A percentile compares a stretch with the other conserved stretches of the same genome.
phyloP scores from a whole-genome alignment of 1,284 basidiomycete genomes.

The Sporisorium graminicola region DNA sequence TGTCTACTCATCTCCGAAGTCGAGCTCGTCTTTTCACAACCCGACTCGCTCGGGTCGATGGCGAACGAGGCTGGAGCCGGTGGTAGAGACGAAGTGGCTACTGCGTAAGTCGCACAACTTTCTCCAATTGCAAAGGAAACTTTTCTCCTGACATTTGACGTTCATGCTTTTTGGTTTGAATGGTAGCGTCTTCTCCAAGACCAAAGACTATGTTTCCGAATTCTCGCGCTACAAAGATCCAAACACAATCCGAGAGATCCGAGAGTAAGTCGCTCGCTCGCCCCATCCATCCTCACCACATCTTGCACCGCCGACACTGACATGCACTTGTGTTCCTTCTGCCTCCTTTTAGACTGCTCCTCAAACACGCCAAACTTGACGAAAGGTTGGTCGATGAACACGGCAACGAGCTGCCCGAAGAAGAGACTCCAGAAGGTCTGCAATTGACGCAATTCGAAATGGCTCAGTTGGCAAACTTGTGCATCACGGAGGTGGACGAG shows the following conservation, averaged over 20 bases:
- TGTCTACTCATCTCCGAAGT: constrained; percentile 91
- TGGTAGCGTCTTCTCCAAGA: constrained; percentile 87
- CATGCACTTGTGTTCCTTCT: constrained; percentile 4
- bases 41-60: constrained; percentile 74
- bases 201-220: constrained; percentile 88
- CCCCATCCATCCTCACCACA: background rate
- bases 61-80: constrained; percentile 69
- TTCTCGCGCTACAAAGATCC: constrained; percentile 90
- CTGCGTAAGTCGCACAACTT: constrained; percentile 66
- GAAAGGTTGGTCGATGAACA: constrained; percentile 46
- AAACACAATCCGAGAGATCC: constrained; percentile 85
- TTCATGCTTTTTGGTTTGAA: background rate
- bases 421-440: constrained; percentile 74
- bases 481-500: constrained; percentile 87
- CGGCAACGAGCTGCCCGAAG: constrained; percentile 31
- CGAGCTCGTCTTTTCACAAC: constrained; percentile 83
- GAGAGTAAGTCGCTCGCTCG: constrained; percentile 77
- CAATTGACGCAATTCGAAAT: constrained; percentile 89
- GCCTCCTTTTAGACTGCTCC: constrained; percentile 34
- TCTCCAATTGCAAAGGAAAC: background rate
- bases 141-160: background rate
- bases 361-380: constrained; percentile 49
- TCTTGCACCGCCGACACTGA: background rate
- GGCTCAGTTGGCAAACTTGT: constrained; percentile 89
- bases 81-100: constrained; percentile 85